Evolutionary conservation across 768 basidiomycete species (phyloP), one percentile per base, ranked within the genome.

Genomic region (Mycena capillaripes): DNA sequence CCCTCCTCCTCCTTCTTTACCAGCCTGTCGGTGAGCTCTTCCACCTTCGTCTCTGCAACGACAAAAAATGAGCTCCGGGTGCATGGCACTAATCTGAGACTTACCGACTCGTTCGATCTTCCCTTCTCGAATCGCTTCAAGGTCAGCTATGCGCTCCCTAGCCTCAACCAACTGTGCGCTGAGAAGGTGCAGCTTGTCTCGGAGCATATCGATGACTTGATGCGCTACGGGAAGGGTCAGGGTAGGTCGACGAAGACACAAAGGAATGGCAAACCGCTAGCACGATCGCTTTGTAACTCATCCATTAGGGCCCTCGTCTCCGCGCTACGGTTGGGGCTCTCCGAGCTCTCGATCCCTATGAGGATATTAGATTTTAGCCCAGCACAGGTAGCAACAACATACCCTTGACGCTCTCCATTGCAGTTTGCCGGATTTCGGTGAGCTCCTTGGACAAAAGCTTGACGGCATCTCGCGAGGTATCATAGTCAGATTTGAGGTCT

Each of bases 171-270:
- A 74, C 44, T 87, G 85, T 8, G 82, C 76, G 16, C 85, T 83
- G 71, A 86, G 81, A 23, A 78, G 78, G 46, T 85, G 82, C 4
- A 88, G 76, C 69, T 86, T 85, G 58, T 87, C 86, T 17, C 87
- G 86, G 7, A 88, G 81, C n/a, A 88, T 74, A 59, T 87, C 86
- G 32, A 84, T 81, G 44, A 88, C 87, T 78, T 88, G 86, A 66
- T 86, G 82, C n/a, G 85, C 87, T 88, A 42, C 19, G 12, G 25
- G 53, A 63, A 67, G 44, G 68, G 27, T 69, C 42, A 25, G 58
- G 3, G 10, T 2, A 8, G 72, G 9, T 44, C 12, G 36, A 53
- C 27, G 30, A 53, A 42, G 75, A 12, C 8, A 30, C 7, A 17
- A 32, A 34, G 64, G n/a, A 57, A 56, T 53, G 40, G 46, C 79